Percentiles rank a stretch among this genome's conserved stretches.
Evolutionary conservation across 129 eudicot species (phyloP).

Genomic region (Flaveria sonorensis): DNA sequence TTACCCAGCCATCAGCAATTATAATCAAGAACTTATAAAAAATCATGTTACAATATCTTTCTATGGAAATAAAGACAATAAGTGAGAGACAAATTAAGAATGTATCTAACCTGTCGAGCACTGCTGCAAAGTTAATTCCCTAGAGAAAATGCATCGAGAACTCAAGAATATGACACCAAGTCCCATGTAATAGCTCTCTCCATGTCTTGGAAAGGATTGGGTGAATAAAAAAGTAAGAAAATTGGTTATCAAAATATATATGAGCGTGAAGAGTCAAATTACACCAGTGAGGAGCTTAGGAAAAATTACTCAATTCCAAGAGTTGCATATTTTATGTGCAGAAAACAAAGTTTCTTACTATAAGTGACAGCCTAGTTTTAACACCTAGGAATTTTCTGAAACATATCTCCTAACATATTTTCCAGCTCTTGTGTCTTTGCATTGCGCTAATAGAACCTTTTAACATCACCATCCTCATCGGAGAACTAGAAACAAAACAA

Average conservation of each 20-base stretch:
- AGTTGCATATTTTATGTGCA: background rate
- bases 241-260: background rate
- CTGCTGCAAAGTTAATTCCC: conserved; percentile 77
- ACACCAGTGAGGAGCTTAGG: background rate
- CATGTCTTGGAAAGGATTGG: conserved; percentile 52
- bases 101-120: conserved; percentile 63
- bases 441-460: conserved; percentile 67
- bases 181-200: conserved; percentile 69
- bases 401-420: conserved; percentile 74
- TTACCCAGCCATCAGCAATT: conserved; percentile 33
- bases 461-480: conserved; percentile 60
- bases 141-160: conserved; percentile 57
- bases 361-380: background rate
- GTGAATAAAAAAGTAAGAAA: background rate
- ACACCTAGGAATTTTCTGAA: conserved; percentile 60
- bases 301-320: conserved; percentile 10
- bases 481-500: conserved; percentile 53
- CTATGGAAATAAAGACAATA: conserved; percentile 2
- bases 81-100: background rate
- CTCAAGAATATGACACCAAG: conserved; percentile 38
- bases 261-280: background rate
- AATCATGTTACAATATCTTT: background rate
- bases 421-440: conserved; percentile 73
- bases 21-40: background rate
- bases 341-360: background rate